These are phyloP conservation scores for Chytriomyces sp. DNA, from an alignment of 192 early-diverging fungal genomes.

Conservation along the genomic window DNA sequence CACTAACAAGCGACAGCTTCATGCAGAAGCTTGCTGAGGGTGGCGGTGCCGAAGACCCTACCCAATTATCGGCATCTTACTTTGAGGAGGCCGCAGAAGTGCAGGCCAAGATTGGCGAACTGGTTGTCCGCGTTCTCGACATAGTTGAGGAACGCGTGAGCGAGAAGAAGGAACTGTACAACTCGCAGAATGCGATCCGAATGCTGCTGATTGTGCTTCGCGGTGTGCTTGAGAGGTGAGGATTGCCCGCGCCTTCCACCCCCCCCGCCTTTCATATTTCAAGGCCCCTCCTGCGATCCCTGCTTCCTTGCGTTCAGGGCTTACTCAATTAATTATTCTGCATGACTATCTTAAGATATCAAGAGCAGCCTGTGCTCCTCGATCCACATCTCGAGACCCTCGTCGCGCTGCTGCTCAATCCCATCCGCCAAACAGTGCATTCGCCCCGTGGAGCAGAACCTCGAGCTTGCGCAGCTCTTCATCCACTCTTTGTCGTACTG, in stretches of 20 bases:
- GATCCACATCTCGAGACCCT: conserved; percentile 74
- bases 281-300: no score
- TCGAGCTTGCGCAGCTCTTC: not conserved
- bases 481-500: conserved; percentile 55
- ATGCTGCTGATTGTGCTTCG: not conserved
- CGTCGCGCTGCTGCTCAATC: conserved; percentile 58
- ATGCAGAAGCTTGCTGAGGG: not conserved
- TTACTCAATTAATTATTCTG: no score
- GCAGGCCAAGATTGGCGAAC: not conserved
- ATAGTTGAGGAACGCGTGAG: not conserved
- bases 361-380: conserved; percentile 64
- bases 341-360: no score
- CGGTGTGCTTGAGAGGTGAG: not conserved
- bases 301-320: not conserved
- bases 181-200: no score
- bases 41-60: not conserved
- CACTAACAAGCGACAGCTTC: not conserved
- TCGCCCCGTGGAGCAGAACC: not conserved
- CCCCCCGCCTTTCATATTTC: no score
- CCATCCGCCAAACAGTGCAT: conserved; percentile 3
- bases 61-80: not conserved
- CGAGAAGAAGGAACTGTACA: no score
- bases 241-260: no score
- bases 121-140: not conserved
- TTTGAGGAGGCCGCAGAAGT: not conserved